These are phyloP conservation scores for Hymenochaete sp. DNA, from an alignment of 1,284 basidiomycete species.

Conservation along the genomic window DNA sequence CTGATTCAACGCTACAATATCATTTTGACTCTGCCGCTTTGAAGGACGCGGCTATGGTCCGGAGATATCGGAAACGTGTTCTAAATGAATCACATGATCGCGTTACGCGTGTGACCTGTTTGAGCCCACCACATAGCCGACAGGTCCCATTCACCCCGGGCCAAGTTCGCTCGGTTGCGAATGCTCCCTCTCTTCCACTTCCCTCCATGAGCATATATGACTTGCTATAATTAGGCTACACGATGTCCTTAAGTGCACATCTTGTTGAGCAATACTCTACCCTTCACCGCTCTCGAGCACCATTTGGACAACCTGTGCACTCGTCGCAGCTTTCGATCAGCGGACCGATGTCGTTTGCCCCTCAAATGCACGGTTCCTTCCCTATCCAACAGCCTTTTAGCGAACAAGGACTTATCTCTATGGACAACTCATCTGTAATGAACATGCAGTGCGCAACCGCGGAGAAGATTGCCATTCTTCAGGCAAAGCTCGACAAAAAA, in stretches of 20 bases:
- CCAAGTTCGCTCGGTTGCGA: too few relatives aligned
- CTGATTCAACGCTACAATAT: too few relatives aligned
- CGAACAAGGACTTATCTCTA: constrained; percentile 8
- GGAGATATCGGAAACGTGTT: too few relatives aligned
- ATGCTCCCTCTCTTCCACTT: too few relatives aligned
- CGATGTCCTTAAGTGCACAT: constrained; percentile 43
- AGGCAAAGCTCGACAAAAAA: constrained; percentile 78
- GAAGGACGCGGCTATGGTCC: too few relatives aligned
- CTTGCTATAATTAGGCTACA: too few relatives aligned
- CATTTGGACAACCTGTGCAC: constrained; percentile 27
- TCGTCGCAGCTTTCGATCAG: constrained; percentile 31
- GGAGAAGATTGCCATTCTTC: constrained; percentile 62
- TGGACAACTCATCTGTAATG: constrained; percentile 28
- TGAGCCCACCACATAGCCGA: too few relatives aligned
- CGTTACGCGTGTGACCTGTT: too few relatives aligned
- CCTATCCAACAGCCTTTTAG: constrained; percentile 13
- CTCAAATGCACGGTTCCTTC: constrained; percentile 43
- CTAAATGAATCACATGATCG: too few relatives aligned
- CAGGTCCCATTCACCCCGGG: too few relatives aligned
- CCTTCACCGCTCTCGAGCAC: constrained; percentile 25
- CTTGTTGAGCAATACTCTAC: constrained; percentile 35
- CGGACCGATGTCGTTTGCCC: constrained; percentile 50
- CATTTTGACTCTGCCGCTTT: too few relatives aligned
- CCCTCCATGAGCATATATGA: too few relatives aligned
- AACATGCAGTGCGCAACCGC: constrained; percentile 49